Percentiles rank a stretch among this genome's conserved stretches.
These are phyloP conservation scores for Aethionema arabicum DNA, from an alignment of 345 rosid species.

Conservation along the genomic window DNA sequence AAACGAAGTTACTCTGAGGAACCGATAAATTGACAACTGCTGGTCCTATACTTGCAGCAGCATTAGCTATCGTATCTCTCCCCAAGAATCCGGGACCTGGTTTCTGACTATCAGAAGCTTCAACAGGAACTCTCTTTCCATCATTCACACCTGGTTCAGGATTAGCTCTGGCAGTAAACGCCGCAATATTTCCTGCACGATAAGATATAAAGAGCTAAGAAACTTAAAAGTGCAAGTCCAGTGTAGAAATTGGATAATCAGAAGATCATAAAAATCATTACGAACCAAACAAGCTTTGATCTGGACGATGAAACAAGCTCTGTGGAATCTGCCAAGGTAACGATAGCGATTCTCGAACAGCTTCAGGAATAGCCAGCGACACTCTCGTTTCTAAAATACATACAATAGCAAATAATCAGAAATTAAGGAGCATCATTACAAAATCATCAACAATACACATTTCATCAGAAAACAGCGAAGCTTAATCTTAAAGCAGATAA, in stretches of 20 bases:
- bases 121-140: conserved; percentile 34
- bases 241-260: background rate
- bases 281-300: conserved; percentile 47
- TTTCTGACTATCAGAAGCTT: conserved; percentile 43
- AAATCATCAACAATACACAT: background rate
- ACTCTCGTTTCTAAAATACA: conserved; percentile 40
- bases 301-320: conserved; percentile 18
- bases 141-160: conserved; percentile 40
- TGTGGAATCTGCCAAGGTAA: conserved; percentile 33
- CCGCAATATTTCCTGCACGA: conserved; percentile 43
- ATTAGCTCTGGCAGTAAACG: conserved; percentile 45
- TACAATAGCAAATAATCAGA: background rate
- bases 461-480: background rate
- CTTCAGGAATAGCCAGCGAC: conserved; percentile 44
- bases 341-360: conserved; percentile 31
- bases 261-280: conserved; percentile 4
- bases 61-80: conserved; percentile 76
- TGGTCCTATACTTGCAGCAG: conserved; percentile 79
- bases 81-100: conserved; percentile 57
- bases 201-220: background rate
- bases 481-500: background rate
- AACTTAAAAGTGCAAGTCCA: conserved; percentile 3
- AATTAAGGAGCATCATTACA: background rate
- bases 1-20: conserved; percentile 53
- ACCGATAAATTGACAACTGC: conserved; percentile 87